These are phyloP conservation scores for Curvularia eragrostidis DNA, from an alignment of 2,329 filamentous ascomycete species.

Conservation along the genomic window DNA sequence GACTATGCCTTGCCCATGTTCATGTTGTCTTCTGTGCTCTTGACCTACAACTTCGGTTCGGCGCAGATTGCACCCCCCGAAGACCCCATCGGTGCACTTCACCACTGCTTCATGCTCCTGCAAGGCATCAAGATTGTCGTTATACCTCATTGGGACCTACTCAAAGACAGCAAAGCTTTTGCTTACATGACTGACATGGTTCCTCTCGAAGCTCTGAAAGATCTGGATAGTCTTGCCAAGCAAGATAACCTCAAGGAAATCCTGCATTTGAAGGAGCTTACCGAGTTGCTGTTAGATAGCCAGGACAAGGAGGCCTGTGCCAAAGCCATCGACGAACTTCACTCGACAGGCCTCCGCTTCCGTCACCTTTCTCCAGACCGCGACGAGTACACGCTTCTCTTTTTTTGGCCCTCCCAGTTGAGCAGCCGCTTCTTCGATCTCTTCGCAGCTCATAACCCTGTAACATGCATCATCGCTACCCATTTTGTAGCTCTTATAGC, in stretches of 20 bases:
- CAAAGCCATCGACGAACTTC: constrained; percentile 33
- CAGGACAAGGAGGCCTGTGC: constrained; percentile 31
- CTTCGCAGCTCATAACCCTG: constrained; percentile 34
- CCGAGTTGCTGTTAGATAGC: constrained; percentile 27
- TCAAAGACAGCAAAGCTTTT: constrained; percentile 30
- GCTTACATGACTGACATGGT: constrained; percentile 22
- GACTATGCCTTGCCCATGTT: constrained; percentile 41
- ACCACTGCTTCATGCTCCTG: constrained; percentile 40
- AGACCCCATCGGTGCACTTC: constrained; percentile 36
- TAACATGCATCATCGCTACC: constrained; percentile 37
- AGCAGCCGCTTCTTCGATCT: constrained; percentile 35
- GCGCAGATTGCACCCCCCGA: constrained; percentile 37
- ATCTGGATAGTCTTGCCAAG: constrained; percentile 20
- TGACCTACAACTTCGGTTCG: constrained; percentile 40
- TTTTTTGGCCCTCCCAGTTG: constrained; percentile 34
- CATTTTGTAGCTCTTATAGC: constrained; percentile 38
- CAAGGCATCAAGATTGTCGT: constrained; percentile 39
- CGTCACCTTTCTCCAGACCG: constrained; percentile 26
- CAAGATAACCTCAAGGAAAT: constrained; percentile 31
- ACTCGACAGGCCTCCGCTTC: constrained; percentile 28
- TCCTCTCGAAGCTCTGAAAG: constrained; percentile 16
- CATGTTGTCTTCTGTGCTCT: constrained; percentile 35
- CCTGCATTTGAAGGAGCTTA: constrained; percentile 32
- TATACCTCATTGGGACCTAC: constrained; percentile 29
- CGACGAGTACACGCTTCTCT: constrained; percentile 35